Evolutionary conservation across 768 basidiomycete species (phyloP), one percentile per base, ranked within the genome.

Genomic region (Podaxis sp.): DNA sequence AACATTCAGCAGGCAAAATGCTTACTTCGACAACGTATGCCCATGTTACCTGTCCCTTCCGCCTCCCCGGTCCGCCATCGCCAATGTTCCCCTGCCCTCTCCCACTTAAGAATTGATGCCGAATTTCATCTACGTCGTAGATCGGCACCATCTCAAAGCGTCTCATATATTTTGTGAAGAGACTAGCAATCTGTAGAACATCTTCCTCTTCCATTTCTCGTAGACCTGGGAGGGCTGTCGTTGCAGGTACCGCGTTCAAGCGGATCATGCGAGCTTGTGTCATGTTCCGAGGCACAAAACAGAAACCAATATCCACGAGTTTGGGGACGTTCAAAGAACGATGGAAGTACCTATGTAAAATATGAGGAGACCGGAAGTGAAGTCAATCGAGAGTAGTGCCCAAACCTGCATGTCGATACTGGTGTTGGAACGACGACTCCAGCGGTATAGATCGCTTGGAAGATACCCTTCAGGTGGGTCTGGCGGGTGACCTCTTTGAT

Each of bases 401-500:
- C 89, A 86, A 81, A 62, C 61, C 61, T 55, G 74, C 92, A 95
- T 11, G 89, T 88, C 3, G 93, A 85, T 19, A 98, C 85, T 0
- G 97, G 97, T 0, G 97, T 98, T 8, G 97, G 97, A 11, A 99
- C 79, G 47, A 97, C 87, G 25, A 94, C 86, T 2, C 97, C 97
- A 17, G 87, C 96, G 0, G 97, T 99, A 73, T 98, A 98, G 55
- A 99, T 91, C 7, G 97, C 97, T 74, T 99, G 97, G 79, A 97
- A 98, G 57, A 97, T 81, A 36, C 93, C 93, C 65, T 86, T 83
- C 40, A 98, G 81, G 73, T 98, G 86, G 57, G 92, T 91, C 71
- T 93, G 93, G 22, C 97, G 83, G 0, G 97, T 98, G 25, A 98
- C 90, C 71, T 99, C 97, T 73, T 97, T 97, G 77, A 99, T 98